phyloP scores from a whole-genome alignment of 164 flowering plant species.

The Platanus orientalis region DNA sequence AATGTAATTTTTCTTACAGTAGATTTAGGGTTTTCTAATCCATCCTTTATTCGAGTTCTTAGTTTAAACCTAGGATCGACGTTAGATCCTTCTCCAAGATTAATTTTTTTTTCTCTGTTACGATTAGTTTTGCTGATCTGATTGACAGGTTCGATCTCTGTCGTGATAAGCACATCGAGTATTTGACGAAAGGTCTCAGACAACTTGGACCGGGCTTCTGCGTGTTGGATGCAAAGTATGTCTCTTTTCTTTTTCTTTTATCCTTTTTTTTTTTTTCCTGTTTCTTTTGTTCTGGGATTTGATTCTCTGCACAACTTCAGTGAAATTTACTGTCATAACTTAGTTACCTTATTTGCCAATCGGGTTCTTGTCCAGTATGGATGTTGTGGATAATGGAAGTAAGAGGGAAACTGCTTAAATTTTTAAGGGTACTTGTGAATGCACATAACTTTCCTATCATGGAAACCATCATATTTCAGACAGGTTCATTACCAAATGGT shows the following conservation, averaged over 20 bases:
- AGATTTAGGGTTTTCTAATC: conserved; percentile 6
- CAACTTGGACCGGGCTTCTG: conserved; percentile 55
- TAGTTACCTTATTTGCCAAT: background rate
- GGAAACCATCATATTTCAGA: no score
- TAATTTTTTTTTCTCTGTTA: background rate
- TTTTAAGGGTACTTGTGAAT: no score
- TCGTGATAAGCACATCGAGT: conserved; percentile 63
- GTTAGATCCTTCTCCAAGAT: background rate
- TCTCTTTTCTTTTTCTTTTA: conserved; percentile 5
- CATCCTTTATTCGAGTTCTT: background rate
- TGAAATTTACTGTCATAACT: background rate
- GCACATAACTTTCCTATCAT: no score
- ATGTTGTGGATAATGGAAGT: no score
- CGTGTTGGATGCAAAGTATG: conserved; percentile 75
- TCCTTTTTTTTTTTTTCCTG: background rate
- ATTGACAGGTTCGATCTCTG: conserved; percentile 56
- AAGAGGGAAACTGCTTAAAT: no score
- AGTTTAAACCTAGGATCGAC: no score
- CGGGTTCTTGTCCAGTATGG: background rate
- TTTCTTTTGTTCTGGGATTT: background rate
- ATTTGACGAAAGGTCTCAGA: conserved; percentile 45
- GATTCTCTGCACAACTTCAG: background rate
- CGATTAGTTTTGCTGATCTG: background rate
- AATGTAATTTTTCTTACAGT: conserved; percentile 20
- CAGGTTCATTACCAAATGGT: no score